phyloP scores from a whole-genome alignment of 1,284 basidiomycete genomes.

The Termitomyces sp. region DNA sequence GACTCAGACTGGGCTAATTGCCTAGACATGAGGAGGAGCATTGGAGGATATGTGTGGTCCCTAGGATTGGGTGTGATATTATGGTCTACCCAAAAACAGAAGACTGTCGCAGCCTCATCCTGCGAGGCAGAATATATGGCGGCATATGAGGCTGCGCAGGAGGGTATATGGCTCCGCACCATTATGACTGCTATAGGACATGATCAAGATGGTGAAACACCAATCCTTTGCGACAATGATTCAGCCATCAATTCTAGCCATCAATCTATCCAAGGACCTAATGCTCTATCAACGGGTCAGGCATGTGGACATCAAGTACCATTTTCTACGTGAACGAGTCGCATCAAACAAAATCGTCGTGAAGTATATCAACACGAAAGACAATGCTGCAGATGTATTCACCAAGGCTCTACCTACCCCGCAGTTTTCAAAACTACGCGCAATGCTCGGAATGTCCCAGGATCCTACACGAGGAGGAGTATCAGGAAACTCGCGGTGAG shows the following conservation, averaged over 20 bases:
- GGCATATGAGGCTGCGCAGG: no score
- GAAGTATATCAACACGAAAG: background rate
- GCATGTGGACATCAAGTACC: background rate
- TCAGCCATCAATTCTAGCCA: no score
- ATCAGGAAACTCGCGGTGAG: background rate
- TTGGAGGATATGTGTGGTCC: no score
- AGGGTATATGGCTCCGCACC: background rate
- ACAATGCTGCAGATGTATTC: background rate
- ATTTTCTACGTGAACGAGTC: no score
- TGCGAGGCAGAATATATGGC: no score
- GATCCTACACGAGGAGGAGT: background rate
- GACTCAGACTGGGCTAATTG: no score
- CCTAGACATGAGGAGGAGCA: no score
- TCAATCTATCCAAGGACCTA: background rate
- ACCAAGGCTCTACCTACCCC: background rate
- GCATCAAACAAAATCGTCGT: background rate
- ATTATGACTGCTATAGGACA: background rate
- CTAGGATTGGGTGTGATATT: no score
- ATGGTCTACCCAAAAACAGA: background rate
- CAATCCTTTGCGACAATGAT: no score
- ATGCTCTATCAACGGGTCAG: background rate
- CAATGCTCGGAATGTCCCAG: background rate
- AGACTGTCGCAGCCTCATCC: background rate
- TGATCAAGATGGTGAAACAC: background rate
- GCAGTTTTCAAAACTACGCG: background rate